These are phyloP conservation scores for Lactifluus subvellereus DNA, from an alignment of 768 basidiomycete species.

Conservation along the genomic window DNA sequence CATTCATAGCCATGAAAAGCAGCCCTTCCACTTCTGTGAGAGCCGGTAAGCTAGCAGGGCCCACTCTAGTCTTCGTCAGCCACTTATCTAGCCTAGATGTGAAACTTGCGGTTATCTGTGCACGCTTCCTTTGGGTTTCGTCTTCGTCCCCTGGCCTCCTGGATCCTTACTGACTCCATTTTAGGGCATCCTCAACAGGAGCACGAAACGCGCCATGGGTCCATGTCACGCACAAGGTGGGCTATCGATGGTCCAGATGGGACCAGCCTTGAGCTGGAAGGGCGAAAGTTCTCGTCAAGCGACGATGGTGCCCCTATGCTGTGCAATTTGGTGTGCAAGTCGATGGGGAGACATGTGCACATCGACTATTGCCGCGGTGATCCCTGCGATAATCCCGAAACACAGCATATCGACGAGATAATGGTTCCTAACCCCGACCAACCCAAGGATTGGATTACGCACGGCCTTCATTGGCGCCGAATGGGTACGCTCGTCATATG, in stretches of 20 bases:
- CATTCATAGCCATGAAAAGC: slow-evolving; percentile 41
- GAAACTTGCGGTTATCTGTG: slow-evolving; percentile 54
- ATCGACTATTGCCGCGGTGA: slow-evolving; percentile 49
- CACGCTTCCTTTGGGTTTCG: slow-evolving; percentile 47
- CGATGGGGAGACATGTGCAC: slow-evolving; percentile 53
- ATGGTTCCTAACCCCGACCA: slow-evolving; percentile 43
- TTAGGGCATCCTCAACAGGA: slow-evolving; percentile 54
- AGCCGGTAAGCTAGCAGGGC: slow-evolving; percentile 31
- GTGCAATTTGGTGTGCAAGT: slow-evolving; percentile 53
- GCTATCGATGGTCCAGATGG: slow-evolving; percentile 49
- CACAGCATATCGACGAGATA: slow-evolving; percentile 40
- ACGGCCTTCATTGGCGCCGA: slow-evolving; percentile 51
- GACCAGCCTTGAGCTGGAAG: slow-evolving; percentile 46
- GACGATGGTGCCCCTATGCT: slow-evolving; percentile 60
- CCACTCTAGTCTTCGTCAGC: background rate
- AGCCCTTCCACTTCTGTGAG: slow-evolving; percentile 53
- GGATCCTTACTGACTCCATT: background rate
- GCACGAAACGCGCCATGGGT: slow-evolving; percentile 59
- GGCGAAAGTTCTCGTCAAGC: slow-evolving; percentile 46
- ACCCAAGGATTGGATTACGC: slow-evolving; percentile 51
- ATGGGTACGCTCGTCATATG: slow-evolving; percentile 38
- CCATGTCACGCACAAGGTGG: slow-evolving; percentile 56
- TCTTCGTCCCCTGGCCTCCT: background rate
- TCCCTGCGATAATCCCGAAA: slow-evolving; percentile 40
- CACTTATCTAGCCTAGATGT: slow-evolving; percentile 36